Conservation (phyloP, 1,284 basidiomycete species). For the Fomitopsis schrenkii region DNA sequence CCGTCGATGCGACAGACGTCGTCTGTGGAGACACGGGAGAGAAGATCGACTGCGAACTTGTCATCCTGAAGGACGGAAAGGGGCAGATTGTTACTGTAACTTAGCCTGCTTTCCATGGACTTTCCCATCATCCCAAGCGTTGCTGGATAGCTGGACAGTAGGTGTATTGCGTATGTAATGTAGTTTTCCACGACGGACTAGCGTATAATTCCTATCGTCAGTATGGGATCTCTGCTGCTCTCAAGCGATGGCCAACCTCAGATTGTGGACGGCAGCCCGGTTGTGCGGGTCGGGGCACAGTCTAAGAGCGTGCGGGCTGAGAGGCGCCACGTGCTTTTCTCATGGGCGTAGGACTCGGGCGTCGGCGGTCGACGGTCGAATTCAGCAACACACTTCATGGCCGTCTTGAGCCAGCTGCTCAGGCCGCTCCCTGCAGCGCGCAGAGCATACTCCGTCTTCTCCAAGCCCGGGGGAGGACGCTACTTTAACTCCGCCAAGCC, state of each 20-base stretch:
- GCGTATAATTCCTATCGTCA: not conserved
- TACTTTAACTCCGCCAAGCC: slow-evolving; percentile 71
- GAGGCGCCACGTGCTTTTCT: slow-evolving; percentile 6
- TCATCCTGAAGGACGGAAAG: slow-evolving; percentile 83
- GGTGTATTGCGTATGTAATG: not conserved
- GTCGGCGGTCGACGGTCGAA: not conserved
- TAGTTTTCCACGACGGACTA: not conserved
- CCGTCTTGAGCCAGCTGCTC: slow-evolving; percentile 45
- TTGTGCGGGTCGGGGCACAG: not conserved
- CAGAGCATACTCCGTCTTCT: slow-evolving; percentile 74
- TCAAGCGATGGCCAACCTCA: not conserved
- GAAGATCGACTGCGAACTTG: slow-evolving; percentile 86
- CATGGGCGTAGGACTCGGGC: not conserved
- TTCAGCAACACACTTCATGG: slow-evolving; percentile 26
- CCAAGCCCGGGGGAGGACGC: slow-evolving; percentile 69
- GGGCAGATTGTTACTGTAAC: slow-evolving; percentile 89
- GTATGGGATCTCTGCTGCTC: not conserved
- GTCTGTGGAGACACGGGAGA: slow-evolving; percentile 96
- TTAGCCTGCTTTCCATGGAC: slow-evolving; percentile 25
- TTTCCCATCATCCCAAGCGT: not conserved
- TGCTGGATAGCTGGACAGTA: not conserved
- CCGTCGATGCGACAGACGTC: slow-evolving; percentile 86
- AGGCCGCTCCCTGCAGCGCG: slow-evolving; percentile 42
- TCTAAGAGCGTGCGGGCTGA: not conserved
- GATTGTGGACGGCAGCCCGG: no score